Conservation (phyloP, 768 basidiomycete genomes). For the Xanthoconium stramineum region DNA sequence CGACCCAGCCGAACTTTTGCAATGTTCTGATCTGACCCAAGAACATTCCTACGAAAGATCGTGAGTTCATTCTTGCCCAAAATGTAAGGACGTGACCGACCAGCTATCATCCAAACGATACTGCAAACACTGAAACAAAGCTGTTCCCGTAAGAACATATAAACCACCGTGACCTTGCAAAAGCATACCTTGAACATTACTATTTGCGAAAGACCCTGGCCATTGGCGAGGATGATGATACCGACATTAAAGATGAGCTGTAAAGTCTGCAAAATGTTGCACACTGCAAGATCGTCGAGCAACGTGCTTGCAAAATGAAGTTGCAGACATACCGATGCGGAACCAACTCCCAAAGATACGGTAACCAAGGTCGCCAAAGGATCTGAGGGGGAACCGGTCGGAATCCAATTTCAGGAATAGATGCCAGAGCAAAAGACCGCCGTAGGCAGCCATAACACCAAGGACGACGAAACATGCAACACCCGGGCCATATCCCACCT, state of each 20-base stretch:
- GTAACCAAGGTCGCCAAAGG: constrained; percentile 55
- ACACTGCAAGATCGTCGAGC: constrained; percentile 22
- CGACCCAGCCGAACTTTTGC: constrained; percentile 49
- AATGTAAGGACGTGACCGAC: neutral
- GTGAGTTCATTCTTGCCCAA: neutral
- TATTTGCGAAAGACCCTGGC: constrained; percentile 53
- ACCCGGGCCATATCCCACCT: constrained; percentile 63
- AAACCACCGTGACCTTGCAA: neutral
- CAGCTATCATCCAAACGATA: constrained; percentile 49
- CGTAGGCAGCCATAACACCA: constrained; percentile 47
- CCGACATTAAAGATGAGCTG: constrained; percentile 56
- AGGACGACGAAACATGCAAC: constrained; percentile 24
- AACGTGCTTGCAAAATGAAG: neutral
- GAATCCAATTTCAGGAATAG: constrained; percentile 58
- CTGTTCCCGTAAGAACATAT: constrained; percentile 22
- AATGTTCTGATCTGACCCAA: constrained; percentile 59
- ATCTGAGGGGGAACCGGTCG: constrained; percentile 42
- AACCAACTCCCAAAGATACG: constrained; percentile 51
- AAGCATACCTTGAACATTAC: constrained; percentile 39
- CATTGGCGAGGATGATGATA: constrained; percentile 35
- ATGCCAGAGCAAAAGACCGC: constrained; percentile 54
- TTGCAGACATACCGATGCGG: constrained; percentile 30
- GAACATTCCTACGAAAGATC: constrained; percentile 43
- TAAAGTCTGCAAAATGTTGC: constrained; percentile 49
- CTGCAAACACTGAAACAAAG: constrained; percentile 58